These are phyloP conservation scores for Chloromonas sp. DNA, from an alignment of 163 green algal genomes.

Conservation along the genomic window DNA sequence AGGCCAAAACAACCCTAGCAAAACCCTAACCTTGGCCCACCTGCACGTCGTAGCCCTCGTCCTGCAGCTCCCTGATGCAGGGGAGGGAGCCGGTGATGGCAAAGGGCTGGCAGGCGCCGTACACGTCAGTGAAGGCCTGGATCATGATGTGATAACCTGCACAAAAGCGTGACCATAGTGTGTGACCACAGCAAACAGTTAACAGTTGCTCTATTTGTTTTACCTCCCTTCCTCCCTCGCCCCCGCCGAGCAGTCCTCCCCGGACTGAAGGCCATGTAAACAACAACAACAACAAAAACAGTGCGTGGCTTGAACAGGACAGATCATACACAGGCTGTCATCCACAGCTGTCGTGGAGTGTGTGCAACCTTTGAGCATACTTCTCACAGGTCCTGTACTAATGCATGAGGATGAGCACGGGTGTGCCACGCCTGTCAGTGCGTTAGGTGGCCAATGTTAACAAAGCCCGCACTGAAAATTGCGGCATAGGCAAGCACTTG, in stretches of 20 bases:
- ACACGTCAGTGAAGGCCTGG: constrained; percentile 48
- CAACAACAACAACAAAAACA: not conserved
- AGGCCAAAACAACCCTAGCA: too few relatives aligned
- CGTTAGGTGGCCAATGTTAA: too few relatives aligned
- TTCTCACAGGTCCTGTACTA: too few relatives aligned
- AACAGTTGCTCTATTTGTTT: not conserved
- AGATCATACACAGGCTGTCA: too few relatives aligned
- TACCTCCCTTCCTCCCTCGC: not conserved
- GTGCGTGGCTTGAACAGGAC: not conserved
- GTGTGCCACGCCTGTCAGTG: too few relatives aligned
- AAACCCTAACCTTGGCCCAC: not conserved
- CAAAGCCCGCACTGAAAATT: too few relatives aligned
- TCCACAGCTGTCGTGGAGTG: too few relatives aligned
- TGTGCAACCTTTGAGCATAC: too few relatives aligned
- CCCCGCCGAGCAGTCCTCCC: too few relatives aligned
- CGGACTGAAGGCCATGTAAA: too few relatives aligned
- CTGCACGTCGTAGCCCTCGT: constrained; percentile 39
- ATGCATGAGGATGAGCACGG: too few relatives aligned
- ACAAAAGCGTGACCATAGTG: not conserved
- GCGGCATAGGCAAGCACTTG: too few relatives aligned
- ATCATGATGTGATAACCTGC: constrained; percentile 51
- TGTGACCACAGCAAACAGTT: not conserved
- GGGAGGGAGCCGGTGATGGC: constrained; percentile 62
- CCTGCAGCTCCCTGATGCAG: constrained; percentile 50
- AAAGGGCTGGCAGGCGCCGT: constrained; percentile 54